Evolutionary conservation across 108 stramenopile genomes (phyloP), one percentile per base, ranked within the genome.

Genomic region (Nitzschia sp.): DNA sequence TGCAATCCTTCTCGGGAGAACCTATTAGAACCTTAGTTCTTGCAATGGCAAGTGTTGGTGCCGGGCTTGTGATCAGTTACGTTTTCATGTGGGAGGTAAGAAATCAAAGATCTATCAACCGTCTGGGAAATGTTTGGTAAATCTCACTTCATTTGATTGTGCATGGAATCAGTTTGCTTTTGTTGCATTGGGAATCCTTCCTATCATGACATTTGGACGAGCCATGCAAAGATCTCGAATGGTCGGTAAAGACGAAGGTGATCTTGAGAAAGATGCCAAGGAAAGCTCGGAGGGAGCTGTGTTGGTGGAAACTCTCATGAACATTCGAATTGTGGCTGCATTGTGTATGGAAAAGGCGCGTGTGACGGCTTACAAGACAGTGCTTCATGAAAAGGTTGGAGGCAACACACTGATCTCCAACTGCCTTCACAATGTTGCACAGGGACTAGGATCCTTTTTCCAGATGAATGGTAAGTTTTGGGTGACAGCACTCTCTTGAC

Each of bases 1-100:
- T 87, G 10, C 78, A 87, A 40, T 19, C 76, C 6, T 85, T 85
- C 67, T 60, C 69, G 24, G 81, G 86, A 22, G 84, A 86, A 53
- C 81, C 86, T 20, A 77, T 90, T 22, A 75, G 79, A 20, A 59
- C 63, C 9, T 56, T 86, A 10, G 29, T 83, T 8, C 65, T 84
- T 39, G 56, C 22, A 21, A 25, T 86, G 10, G 51, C 75, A 10
- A 78, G 69, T 62, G 67, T 88, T 38, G 41, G 83, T n/a, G 72
- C 82, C 19, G 86, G 84, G 7, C 24, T 91, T n/a, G 63, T 79
- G 14, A 46, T 87, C 21, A 68, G 76, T 19, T 82, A 87, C 54
- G 46, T 70, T 20, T 80, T 55, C 63, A 83, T 83, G 80, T 90
- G 87, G 87, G 25, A 50, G 25, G 63, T 75, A 40, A 15, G 17